These are phyloP conservation scores for Pseudogymnoascus sp. DNA, from an alignment of 2,329 filamentous ascomycete species.

Conservation along the genomic window DNA sequence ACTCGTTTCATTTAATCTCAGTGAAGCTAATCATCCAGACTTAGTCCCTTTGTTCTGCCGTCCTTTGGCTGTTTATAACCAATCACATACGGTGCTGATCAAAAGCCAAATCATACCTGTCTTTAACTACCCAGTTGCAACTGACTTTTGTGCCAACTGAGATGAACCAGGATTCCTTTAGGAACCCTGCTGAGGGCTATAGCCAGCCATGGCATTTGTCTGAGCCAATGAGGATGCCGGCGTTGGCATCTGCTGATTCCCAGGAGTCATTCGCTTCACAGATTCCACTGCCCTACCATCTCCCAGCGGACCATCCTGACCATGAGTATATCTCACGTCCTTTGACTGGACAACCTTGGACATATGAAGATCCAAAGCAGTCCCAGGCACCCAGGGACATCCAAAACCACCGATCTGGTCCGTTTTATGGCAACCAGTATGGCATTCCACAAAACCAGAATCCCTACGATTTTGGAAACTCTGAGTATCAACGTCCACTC, in stretches of 20 bases:
- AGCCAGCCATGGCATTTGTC: not conserved
- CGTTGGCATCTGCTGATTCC: slow-evolving; percentile 14
- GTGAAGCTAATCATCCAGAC: not conserved
- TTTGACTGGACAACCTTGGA: slow-evolving; percentile 5
- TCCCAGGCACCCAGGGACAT: not conserved
- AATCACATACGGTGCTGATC: not conserved
- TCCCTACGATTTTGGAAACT: not conserved
- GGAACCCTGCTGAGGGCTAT: not conserved
- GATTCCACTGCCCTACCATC: slow-evolving; percentile 20
- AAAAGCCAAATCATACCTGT: not conserved
- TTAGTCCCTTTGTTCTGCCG: not conserved
- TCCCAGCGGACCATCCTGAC: slow-evolving; percentile 7
- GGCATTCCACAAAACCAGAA: not conserved
- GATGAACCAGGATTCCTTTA: not conserved
- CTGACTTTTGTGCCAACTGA: not conserved
- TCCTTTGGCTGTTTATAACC: not conserved
- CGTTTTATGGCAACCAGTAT: not conserved
- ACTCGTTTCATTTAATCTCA: not conserved
- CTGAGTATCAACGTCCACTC: not conserved
- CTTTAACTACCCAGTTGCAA: not conserved
- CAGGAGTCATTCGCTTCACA: slow-evolving; percentile 22
- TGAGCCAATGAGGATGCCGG: not conserved
- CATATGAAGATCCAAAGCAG: not conserved
- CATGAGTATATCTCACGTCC: not conserved
- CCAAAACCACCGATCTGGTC: not conserved